phyloP scores from a whole-genome alignment of 2,329 filamentous ascomycete genomes.

The Cladosporium cucumerinum region DNA sequence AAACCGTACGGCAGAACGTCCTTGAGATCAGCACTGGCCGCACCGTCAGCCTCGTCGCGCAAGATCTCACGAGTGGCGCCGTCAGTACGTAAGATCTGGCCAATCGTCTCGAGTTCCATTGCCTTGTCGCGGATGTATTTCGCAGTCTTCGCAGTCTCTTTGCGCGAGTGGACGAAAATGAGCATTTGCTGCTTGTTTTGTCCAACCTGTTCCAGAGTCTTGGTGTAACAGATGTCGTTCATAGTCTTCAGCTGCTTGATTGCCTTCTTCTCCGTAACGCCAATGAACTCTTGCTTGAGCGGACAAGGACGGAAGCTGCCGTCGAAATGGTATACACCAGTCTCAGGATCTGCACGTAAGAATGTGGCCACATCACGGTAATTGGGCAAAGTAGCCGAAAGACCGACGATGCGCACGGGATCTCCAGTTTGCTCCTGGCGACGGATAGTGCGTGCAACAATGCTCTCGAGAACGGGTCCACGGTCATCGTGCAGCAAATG shows the following conservation, averaged over 20 bases:
- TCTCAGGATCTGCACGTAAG: slow-evolving; percentile 78
- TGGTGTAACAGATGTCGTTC: slow-evolving; percentile 98
- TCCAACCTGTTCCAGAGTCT: slow-evolving; percentile 94
- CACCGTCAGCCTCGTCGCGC: slow-evolving; percentile 75
- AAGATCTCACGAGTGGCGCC: slow-evolving; percentile 87
- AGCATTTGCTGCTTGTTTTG: slow-evolving; percentile 95
- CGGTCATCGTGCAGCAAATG: slow-evolving; percentile 96
- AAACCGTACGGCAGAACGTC: slow-evolving; percentile 94
- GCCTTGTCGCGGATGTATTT: slow-evolving; percentile 96
- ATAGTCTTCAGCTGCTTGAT: slow-evolving; percentile 99
- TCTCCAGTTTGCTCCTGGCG: slow-evolving; percentile 93
- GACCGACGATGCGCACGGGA: slow-evolving; percentile 82
- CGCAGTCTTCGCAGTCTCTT: slow-evolving; percentile 96
- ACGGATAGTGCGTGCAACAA: slow-evolving; percentile 89
- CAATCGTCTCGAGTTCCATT: slow-evolving; percentile 93
- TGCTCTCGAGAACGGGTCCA: slow-evolving; percentile 93
- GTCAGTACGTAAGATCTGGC: slow-evolving; percentile 89
- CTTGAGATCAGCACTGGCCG: slow-evolving; percentile 84
- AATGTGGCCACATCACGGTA: slow-evolving; percentile 96
- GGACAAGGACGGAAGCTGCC: slow-evolving; percentile 91
- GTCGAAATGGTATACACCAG: slow-evolving; percentile 94
- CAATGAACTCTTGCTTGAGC: slow-evolving; percentile 93
- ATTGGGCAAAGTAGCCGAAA: slow-evolving; percentile 94
- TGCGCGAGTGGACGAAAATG: slow-evolving; percentile 96
- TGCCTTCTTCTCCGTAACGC: slow-evolving; percentile 94